Evolutionary conservation across 2,329 filamentous ascomycete species (phyloP), one percentile per base, ranked within the genome.

Genomic region (Colletotrichum cordylinicola): DNA sequence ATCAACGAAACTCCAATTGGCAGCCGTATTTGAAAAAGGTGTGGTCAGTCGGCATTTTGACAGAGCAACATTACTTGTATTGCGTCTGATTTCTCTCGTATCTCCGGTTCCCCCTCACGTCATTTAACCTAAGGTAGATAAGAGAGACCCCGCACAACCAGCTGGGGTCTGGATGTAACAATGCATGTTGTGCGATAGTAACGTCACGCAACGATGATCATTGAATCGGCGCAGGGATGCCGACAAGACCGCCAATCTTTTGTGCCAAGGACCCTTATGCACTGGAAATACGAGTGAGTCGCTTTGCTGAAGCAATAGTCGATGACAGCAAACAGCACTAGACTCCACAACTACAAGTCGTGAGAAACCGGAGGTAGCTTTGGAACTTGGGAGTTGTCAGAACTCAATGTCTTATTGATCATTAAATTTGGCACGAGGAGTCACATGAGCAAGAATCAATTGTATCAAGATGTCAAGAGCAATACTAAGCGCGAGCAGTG

Each of bases 271-370:
- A 6, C n/a, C 10, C 9, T 24, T 52, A 2, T 52, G n/a, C 43
- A 8, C 10, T 12, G 10, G 6, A 6, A 52, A 21, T 4, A 0
- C n/a, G 43, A 13, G n/a, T 0, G n/a, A 21, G 3, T 21, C 43
- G n/a, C 43, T 52, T 21, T 2, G 2, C n/a, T 2, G 10, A 4
- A 52, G 10, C 4, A 21, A 48, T 2, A 7, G 5, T 21, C 4
- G 43, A 48, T 4, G 43, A 48, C 1, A 6, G 10, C 6, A 3
- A 21, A 21, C 3, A 2, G 10, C 7, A 0, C 10, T 13, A 8
- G 43, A 3, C 13, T 48, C n/a, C n/a, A 48, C 18, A 13, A 48
- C 24, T 24, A 24, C 24, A 24, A 24, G 24, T 24, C 24, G 24
- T 24, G 24, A 24, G 24, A 24, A 24, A 24, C 24, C 24, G 24